Evolutionary conservation across 495 filamentous ascomycete species (phyloP).

Genomic region (Aspergillus mulundensis): DNA sequence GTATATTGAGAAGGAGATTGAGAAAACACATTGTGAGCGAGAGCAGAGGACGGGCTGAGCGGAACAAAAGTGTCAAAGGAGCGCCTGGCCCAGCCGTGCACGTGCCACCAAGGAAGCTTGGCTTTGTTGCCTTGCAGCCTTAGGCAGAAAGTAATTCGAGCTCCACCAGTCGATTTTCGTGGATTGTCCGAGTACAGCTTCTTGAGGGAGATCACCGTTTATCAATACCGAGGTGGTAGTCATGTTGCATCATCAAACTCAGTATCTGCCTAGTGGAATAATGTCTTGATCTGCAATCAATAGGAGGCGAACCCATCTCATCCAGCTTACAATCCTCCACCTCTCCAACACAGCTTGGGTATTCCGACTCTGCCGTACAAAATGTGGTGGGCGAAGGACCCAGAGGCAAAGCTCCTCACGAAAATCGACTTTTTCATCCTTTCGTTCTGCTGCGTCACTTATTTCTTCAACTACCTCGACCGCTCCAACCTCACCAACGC

Average conservation of each 20-base stretch:
- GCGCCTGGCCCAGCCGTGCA: neutral
- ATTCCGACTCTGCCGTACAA: neutral
- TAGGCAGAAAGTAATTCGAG: neutral
- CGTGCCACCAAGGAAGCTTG: neutral
- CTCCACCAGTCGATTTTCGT: neutral
- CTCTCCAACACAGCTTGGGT: too few relatives aligned
- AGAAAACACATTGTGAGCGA: neutral
- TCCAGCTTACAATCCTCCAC: neutral
- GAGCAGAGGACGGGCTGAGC: neutral
- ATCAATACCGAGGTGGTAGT: neutral
- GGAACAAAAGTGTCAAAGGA: neutral
- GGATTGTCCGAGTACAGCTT: neutral
- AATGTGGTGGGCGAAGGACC: conserved; percentile 11
- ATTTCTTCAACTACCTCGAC: conserved; percentile 52
- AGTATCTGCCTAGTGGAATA: neutral
- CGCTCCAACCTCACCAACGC: conserved; percentile 58
- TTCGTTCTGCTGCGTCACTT: conserved; percentile 59
- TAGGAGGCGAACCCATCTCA: neutral
- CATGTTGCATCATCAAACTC: neutral
- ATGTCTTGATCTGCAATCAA: neutral
- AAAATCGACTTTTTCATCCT: conserved; percentile 59
- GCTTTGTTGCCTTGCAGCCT: neutral
- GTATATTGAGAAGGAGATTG: neutral
- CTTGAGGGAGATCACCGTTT: neutral
- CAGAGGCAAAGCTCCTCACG: conserved; percentile 18